These are phyloP conservation scores for Diaporthe sp. DNA, from an alignment of 2,329 filamentous ascomycete genomes.

Conservation along the genomic window DNA sequence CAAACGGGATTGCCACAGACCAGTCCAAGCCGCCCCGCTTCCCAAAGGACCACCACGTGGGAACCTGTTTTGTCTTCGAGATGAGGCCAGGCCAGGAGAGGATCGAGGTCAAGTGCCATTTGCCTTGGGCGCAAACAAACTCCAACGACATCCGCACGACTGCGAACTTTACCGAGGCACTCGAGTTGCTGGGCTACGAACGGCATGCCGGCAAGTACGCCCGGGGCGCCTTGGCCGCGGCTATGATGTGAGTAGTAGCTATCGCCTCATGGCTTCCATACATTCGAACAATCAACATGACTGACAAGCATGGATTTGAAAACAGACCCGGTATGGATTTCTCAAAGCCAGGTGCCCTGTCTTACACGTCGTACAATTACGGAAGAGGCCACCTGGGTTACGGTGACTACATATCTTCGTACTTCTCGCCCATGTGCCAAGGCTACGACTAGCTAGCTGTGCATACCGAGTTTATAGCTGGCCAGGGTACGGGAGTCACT, in stretches of 20 bases:
- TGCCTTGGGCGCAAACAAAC: constrained; percentile 40
- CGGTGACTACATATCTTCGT: constrained; percentile 39
- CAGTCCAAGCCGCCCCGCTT: constrained; percentile 31
- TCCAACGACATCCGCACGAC: constrained; percentile 34
- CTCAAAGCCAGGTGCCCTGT: constrained; percentile 34
- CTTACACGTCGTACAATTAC: constrained; percentile 38
- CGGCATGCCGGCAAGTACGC: constrained; percentile 33
- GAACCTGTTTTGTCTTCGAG: constrained; percentile 40
- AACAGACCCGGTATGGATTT: constrained; percentile 28
- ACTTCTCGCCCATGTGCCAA: constrained; percentile 36
- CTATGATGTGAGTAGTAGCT: constrained; percentile 1
- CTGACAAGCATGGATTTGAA: not conserved
- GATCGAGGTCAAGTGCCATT: constrained; percentile 38
- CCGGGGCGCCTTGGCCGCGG: constrained; percentile 28
- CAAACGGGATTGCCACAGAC: not conserved
- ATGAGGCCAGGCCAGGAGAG: constrained; percentile 35
- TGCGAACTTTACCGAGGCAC: constrained; percentile 37
- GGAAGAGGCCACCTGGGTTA: constrained; percentile 28
- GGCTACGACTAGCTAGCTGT: not conserved
- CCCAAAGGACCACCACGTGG: constrained; percentile 26
- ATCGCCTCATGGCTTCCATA: too few relatives aligned
- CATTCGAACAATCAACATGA: too few relatives aligned
- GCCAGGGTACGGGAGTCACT: not conserved
- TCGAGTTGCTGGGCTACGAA: constrained; percentile 33
- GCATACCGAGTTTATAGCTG: too few relatives aligned